These are phyloP conservation scores for Simmondsia chinensis DNA, from an alignment of 148 eudicot genomes.

Conservation along the genomic window DNA sequence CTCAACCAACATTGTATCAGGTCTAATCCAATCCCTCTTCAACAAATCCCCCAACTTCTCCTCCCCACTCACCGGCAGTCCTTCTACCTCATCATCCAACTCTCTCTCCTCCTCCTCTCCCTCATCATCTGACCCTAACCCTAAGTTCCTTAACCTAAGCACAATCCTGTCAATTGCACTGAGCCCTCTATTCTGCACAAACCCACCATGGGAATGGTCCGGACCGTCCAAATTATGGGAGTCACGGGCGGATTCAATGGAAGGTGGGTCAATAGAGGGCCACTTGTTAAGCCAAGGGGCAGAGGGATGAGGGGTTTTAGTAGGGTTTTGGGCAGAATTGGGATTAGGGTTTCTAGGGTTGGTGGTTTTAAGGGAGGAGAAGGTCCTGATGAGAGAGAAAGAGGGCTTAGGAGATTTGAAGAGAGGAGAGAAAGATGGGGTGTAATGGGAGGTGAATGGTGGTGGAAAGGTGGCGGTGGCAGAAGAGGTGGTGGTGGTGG, in stretches of 20 bases:
- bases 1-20: constrained; percentile 56
- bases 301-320: constrained; percentile 21
- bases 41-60: constrained; percentile 87
- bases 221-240: neutral
- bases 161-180: constrained; percentile 81
- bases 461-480: too few relatives aligned
- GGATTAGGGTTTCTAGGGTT: constrained; percentile 27
- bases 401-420: constrained; percentile 26
- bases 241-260: neutral
- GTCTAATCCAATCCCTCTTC: constrained; percentile 85
- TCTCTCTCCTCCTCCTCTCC: constrained; percentile 25
- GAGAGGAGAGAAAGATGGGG: constrained; percentile 11
- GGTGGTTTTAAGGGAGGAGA: constrained; percentile 32
- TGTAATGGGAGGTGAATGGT: constrained; percentile 16
- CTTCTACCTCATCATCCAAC: constrained; percentile 6
- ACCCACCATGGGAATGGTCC: constrained; percentile 2
- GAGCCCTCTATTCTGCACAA: constrained; percentile 16
- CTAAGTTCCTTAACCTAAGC: constrained; percentile 60
- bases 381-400: constrained; percentile 25
- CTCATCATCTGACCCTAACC: constrained; percentile 60
- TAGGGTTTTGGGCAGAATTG: constrained; percentile 13
- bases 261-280: constrained; percentile 32
- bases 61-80: constrained; percentile 18
- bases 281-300: constrained; percentile 71
- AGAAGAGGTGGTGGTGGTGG: too few relatives aligned